Conservation (phyloP, 2,329 filamentous ascomycete species). For the Pezicula rhizophila region DNA sequence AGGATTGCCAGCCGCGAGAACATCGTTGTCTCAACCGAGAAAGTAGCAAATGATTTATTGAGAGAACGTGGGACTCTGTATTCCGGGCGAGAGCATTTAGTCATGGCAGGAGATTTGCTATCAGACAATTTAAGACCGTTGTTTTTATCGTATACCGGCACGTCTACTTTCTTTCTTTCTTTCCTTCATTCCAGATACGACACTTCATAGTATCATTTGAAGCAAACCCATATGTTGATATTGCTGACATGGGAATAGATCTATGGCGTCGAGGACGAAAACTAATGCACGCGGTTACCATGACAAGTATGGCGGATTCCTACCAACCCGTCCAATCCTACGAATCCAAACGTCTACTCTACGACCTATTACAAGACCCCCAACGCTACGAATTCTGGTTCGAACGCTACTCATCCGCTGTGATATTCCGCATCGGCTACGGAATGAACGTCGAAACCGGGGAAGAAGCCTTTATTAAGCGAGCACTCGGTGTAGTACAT, state of each 20-base stretch:
- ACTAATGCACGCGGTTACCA: conserved; percentile 18
- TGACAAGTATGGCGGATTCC: neutral
- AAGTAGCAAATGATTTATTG: conserved; percentile 36
- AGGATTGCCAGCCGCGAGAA: conserved; percentile 34
- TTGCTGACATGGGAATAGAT: conserved; percentile 2
- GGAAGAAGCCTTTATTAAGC: conserved; percentile 25
- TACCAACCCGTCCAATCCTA: conserved; percentile 8
- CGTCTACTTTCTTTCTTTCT: neutral
- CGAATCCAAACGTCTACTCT: conserved; percentile 26
- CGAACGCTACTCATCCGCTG: conserved; percentile 33
- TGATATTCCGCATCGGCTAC: conserved; percentile 35
- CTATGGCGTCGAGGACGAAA: conserved; percentile 27
- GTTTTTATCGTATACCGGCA: conserved; percentile 25
- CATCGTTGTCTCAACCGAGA: conserved; percentile 32
- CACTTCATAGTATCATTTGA: neutral
- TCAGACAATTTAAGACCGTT: conserved; percentile 23
- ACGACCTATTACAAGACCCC: conserved; percentile 29
- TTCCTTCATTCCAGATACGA: neutral
- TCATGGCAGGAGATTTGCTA: conserved; percentile 30
- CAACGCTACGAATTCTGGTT: conserved; percentile 31
- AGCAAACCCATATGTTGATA: neutral
- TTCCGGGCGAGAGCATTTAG: conserved; percentile 29
- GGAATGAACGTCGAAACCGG: conserved; percentile 30
- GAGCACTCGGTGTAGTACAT: conserved; percentile 28
- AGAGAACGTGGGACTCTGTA: conserved; percentile 34